Base-by-base conservation (phyloP, 345 rosid genomes). In the Odontarrhena argentea region DNA sequence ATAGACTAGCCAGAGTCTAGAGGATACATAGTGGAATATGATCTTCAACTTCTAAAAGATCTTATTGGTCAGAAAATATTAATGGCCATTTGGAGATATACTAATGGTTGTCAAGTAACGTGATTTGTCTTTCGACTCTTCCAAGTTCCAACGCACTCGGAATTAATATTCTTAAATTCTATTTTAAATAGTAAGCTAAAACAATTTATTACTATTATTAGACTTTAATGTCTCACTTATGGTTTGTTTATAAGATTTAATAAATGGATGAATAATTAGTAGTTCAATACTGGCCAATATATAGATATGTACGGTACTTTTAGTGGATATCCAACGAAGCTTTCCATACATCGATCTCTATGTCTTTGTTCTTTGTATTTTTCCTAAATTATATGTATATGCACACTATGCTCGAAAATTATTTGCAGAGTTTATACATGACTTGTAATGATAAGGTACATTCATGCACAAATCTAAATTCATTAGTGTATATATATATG, bases 241-340 rank as follows among this genome's bases (percentile, higher is more conserved):
- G 48, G 12, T 64, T 41, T 52, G 26, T 43, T 49, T 32, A 54
- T n/a, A 38, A 65, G 32, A 28, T 28, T 65, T 3, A 56, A 48
- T 1, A 56, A 14, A 41, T 47, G 8, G 22, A 40, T 41, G 36
- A 48, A 64, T 28, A 49, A 28, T 45, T 32, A 28, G 32, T 28
- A 28, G 32, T 57, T 34, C 46, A 32, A 44, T 61, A 70, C 67
- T 52, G 47, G 14, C 61, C 36, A 70, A 25, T 43, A 52, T 26
- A 65, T 40, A 60, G 32, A 28, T 28, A 4, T 28, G 32, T 28
- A 28, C 32, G 32, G 32, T 28, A 18, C 22, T 50, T 41, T 65
- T 42, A 65, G 71, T 72, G 76, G 71, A 57, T 50, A 13, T 66
- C 67, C 61, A 72, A 44, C 60, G 14, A 72, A 49, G 76, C 47